These are phyloP conservation scores for Gonapodya sp. DNA, from an alignment of 192 early-diverging fungal species.

Conservation along the genomic window DNA sequence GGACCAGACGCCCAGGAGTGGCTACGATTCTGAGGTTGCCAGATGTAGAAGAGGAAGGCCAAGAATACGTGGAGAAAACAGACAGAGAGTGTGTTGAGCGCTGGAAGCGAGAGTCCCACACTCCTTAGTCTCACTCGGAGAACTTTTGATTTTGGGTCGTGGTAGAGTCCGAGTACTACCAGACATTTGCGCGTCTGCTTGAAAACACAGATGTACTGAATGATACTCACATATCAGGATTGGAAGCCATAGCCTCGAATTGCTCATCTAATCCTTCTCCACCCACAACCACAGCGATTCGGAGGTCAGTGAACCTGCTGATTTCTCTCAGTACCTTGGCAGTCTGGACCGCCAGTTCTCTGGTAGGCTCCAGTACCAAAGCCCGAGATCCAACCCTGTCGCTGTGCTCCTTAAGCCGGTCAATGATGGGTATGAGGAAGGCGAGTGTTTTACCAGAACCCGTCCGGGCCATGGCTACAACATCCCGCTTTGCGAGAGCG, in stretches of 20 bases:
- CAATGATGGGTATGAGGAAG: constrained; percentile 86
- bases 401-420: constrained; percentile 77
- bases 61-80: not conserved
- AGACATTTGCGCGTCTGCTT: no score
- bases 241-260: constrained; percentile 81
- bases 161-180: no score
- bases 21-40: constrained; percentile 45
- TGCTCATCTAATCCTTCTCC: constrained; percentile 97
- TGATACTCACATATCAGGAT: constrained; percentile 74
- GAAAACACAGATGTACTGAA: not conserved
- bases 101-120: no score
- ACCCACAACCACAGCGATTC: constrained; percentile 81
- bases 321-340: constrained; percentile 89
- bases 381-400: constrained; percentile 66
- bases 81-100: constrained; percentile 6
- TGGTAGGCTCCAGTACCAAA: constrained; percentile 83
- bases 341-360: constrained; percentile 95
- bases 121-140: no score
- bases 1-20: constrained; percentile 74
- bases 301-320: constrained; percentile 84
- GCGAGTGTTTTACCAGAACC: constrained; percentile 97
- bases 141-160: no score
- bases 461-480: constrained; percentile 96
- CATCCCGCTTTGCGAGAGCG: constrained; percentile 81
- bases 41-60: not conserved